These are phyloP conservation scores for Kodamaea hsintzibuensis DNA, from an alignment of 805 yeast species.

Conservation along the genomic window DNA sequence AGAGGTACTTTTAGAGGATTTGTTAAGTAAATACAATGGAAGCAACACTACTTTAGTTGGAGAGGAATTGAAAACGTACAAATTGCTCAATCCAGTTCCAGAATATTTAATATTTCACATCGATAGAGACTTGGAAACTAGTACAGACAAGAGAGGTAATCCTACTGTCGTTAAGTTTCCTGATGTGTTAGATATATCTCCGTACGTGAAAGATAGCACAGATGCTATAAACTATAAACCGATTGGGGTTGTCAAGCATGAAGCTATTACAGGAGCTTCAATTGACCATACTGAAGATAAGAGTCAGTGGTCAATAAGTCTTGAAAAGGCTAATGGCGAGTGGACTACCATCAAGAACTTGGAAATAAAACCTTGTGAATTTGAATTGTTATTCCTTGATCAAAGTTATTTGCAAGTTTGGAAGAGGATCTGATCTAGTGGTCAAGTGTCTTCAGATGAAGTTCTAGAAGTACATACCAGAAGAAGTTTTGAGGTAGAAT, in stretches of 20 bases:
- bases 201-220: slow-evolving; percentile 22
- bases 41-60: slow-evolving; percentile 27
- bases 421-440: slow-evolving; percentile 42
- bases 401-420: slow-evolving; percentile 71
- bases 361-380: slow-evolving; percentile 45
- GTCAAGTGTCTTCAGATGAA: too few species aligned
- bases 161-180: slow-evolving; percentile 67
- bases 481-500: too few species aligned
- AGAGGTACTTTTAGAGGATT: slow-evolving; percentile 45
- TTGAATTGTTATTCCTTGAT: slow-evolving; percentile 59
- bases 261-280: slow-evolving; percentile 14
- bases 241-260: slow-evolving; percentile 19
- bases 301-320: slow-evolving; percentile 53
- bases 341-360: slow-evolving; percentile 67
- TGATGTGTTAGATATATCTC: slow-evolving; percentile 38
- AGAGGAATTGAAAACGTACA: slow-evolving; percentile 37
- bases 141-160: slow-evolving; percentile 15
- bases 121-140: slow-evolving; percentile 41
- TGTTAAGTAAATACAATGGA: slow-evolving; percentile 48
- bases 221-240: slow-evolving; percentile 37
- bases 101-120: slow-evolving; percentile 55
- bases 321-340: slow-evolving; percentile 29
- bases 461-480: too few species aligned
- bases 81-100: slow-evolving; percentile 47
- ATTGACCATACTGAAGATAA: slow-evolving; percentile 21